Evolutionary conservation across 1,139 yeast genomes (phyloP), one percentile per base, ranked within the genome.

Genomic region (Sugiyamaella novakii): DNA sequence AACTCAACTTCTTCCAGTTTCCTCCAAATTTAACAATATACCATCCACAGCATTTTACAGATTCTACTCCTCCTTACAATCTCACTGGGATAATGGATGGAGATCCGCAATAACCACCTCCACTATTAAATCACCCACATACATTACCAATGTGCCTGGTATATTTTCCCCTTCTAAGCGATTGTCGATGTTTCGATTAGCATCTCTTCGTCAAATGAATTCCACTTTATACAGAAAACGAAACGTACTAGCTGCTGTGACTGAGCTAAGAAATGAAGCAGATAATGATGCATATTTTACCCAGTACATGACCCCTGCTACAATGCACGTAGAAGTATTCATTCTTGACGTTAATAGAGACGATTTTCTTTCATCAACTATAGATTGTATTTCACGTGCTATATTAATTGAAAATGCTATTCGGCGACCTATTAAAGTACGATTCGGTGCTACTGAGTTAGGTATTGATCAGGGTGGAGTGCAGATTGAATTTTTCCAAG

Each of bases 401-500:
- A 22, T 57, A 21, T 25, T 35, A 28, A 41, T 55, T n/a, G 55
- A 53, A 14, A 52, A 49, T 22, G 27, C 51, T 46, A 40, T 61
- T 12, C 50, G 50, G 7, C 51, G 61, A 4, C 66, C 68, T 1
- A 48, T 64, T 15, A 50, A 56, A 43, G 57, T 64, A 3, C 38
- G 54, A 25, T 61, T 61, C 46, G 54, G 54, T 1, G 47, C 38
- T 3, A 60, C 59, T 5, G 63, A 61, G 10, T 28, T 33, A 8
- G 65, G 61, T 12, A 47, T 59, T 2, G 68, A 64, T 36, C 59
- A 58, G 7, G 68, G 68, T 12, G 68, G 68, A 4, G 63, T 63
- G 5, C 65, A 62, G 43, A 50, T 54, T 22, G 68, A 64, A 45
- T 59, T 63, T 17, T 64, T 64, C 50, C 56, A 57, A 10, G 43